A percentile compares a stretch with the other conserved stretches of the same genome.
Evolutionary conservation across 805 yeast species (phyloP).

Genomic region (Candida patagonica): DNA sequence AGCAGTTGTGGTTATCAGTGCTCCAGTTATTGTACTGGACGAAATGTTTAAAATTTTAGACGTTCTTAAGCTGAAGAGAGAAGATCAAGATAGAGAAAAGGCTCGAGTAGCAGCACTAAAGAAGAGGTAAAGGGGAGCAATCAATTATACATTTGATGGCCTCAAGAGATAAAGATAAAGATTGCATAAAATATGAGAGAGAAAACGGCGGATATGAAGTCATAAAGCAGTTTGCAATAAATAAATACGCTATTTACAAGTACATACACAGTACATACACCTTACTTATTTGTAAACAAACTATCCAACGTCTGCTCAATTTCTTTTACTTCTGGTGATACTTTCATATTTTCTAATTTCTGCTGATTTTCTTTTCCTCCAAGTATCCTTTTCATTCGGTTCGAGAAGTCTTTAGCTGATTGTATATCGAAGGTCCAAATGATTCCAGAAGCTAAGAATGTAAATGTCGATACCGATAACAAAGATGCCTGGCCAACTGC

Average conservation of each 20-base stretch:
- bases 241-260: background rate
- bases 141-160: too few relatives aligned
- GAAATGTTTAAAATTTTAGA: conserved; percentile 32
- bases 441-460: conserved; percentile 64
- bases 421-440: conserved; percentile 77
- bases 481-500: conserved; percentile 79
- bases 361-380: conserved; percentile 50
- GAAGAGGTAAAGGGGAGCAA: background rate
- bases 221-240: conserved; percentile 1
- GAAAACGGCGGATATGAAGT: background rate
- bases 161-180: too few relatives aligned
- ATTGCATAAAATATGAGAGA: too few relatives aligned
- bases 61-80: conserved; percentile 12
- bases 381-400: conserved; percentile 49
- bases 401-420: conserved; percentile 58
- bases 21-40: conserved; percentile 32
- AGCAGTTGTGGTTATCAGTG: conserved; percentile 28
- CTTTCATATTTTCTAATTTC: conserved; percentile 12
- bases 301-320: conserved; percentile 11
- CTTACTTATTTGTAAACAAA: conserved; percentile 9
- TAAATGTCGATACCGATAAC: conserved; percentile 60
- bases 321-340: conserved; percentile 15
- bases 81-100: background rate
- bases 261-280: background rate
- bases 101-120: conserved; percentile 3